A percentile compares a stretch with the other conserved stretches of the same genome.
Conservation (phyloP, 192 early-diverging fungal genomes). For the Coemansia pectinata region DNA sequence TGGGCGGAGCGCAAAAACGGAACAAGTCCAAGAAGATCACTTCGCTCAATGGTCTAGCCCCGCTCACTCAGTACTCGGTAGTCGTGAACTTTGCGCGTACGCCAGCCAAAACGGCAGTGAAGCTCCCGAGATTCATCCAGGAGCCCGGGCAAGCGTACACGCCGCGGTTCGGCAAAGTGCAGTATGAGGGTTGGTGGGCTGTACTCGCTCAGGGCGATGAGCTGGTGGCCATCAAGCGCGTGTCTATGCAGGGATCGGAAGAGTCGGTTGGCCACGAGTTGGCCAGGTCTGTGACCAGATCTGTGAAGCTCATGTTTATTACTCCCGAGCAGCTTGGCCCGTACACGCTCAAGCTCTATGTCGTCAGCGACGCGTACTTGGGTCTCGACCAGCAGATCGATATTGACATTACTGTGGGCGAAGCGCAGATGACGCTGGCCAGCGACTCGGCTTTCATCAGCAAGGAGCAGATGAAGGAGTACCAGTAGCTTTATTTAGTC, state of each 20-base stretch:
- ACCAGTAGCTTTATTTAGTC: slow-evolving; percentile 19
- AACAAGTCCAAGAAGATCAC: slow-evolving; percentile 8
- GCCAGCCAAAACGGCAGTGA: slow-evolving; percentile 26
- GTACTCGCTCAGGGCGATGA: slow-evolving; percentile 75
- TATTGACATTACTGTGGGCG: slow-evolving; percentile 43
- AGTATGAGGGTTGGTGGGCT: slow-evolving; percentile 94
- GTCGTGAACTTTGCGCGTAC: slow-evolving; percentile 38
- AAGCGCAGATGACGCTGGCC: slow-evolving; percentile 24
- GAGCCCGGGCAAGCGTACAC: slow-evolving; percentile 67
- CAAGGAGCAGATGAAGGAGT: slow-evolving; percentile 40
- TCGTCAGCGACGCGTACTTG: slow-evolving; percentile 80
- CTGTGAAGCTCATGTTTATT: slow-evolving; percentile 58
- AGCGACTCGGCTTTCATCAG: slow-evolving; percentile 23
- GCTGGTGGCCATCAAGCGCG: slow-evolving; percentile 78
- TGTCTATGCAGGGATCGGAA: slow-evolving; percentile 61
- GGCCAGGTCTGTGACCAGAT: background rate
- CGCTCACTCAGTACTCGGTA: slow-evolving; percentile 49
- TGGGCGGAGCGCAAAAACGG: background rate
- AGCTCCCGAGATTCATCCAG: slow-evolving; percentile 12
- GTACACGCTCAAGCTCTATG: slow-evolving; percentile 57
- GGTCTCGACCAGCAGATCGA: slow-evolving; percentile 67
- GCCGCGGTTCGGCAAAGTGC: slow-evolving; percentile 86
- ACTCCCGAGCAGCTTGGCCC: slow-evolving; percentile 65
- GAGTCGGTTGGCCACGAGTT: background rate
- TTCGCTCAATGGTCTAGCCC: slow-evolving; percentile 24